Base-by-base conservation (phyloP, 768 basidiomycete species). In the Pleurotus ostreatus region DNA sequence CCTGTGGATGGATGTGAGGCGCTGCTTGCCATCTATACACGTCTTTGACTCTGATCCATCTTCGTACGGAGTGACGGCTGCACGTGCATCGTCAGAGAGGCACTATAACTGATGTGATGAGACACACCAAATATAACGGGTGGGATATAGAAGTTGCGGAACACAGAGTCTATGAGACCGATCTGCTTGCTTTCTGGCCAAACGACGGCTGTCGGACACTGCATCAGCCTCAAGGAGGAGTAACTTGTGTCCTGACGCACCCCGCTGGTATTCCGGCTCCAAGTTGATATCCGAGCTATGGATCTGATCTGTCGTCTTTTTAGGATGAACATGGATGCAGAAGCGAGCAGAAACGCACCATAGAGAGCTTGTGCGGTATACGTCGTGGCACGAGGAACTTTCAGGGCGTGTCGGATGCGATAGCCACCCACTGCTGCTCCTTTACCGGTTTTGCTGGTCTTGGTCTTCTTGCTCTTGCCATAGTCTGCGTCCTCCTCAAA, bases 191-290 rank as follows among this genome's bases (percentile, higher is more conserved):
- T 57, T 41, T 84, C 82, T 5, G 73, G 71, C 88, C 86, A 88
- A 9, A 88, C 86, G 45, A 88, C 72, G 51, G 77, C 86, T 87
- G 58, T 6, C 41, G 41, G 15, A 13, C 41, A 3, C 41, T 15
- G 20, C 41, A 7, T 34, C 30, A 34, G 30, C 30, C 11, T 34
- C 9, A 11, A 34, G 30, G 8, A 34, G 30, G 11, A 34, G 11
- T 8, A 34, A 34, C 3, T 34, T 34, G 30, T 11, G 30, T 3
- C 9, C 11, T 44, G 8, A 53, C 67, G 13, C 53, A 84, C 86
- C 89, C 64, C 89, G 80, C 64, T 92, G 89, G 63, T 92, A 92
- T 39, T 89, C 90, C 0, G 89, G 85, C 43, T 89, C 82, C 6
- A 90, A 69, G 62, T 88, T 74, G 49, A 92, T 86, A 54, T 88